Percentiles rank a stretch among this genome's conserved stretches.
Conservation (phyloP, 805 yeast genomes). For the Wickerhamiella dianesei region DNA sequence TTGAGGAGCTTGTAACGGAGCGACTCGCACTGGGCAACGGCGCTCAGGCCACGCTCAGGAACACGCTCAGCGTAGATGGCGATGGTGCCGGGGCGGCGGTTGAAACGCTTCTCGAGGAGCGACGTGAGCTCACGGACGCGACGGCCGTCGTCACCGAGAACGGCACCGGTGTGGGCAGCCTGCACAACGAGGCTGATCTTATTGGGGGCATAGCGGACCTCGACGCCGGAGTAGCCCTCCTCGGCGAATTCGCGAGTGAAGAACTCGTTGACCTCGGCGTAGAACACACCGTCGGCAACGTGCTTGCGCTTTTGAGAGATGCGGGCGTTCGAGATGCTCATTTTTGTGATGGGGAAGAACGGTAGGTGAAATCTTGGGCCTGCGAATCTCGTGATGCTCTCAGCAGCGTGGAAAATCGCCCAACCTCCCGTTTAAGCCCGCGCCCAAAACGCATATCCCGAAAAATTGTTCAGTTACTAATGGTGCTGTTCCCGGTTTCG, state of each 20-base stretch:
- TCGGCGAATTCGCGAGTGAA: conserved; percentile 99
- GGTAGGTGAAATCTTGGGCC: not conserved
- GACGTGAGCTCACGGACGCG: conserved; percentile 98
- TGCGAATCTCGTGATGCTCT: not conserved
- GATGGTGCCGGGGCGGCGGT: conserved; percentile 82
- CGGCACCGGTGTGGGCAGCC: conserved; percentile 98
- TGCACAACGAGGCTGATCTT: conserved; percentile 97
- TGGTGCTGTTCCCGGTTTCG: too few relatives aligned
- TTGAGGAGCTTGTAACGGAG: conserved; percentile 93
- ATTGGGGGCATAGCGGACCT: conserved; percentile 96
- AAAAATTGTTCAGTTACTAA: too few relatives aligned
- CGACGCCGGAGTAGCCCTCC: conserved; percentile 99
- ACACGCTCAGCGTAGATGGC: conserved; percentile 97
- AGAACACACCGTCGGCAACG: conserved; percentile 99
- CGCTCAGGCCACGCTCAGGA: conserved; percentile 98
- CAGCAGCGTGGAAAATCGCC: not conserved
- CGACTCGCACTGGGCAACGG: conserved; percentile 99
- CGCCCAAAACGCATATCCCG: not conserved
- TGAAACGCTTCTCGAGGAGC: conserved; percentile 97
- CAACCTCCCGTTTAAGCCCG: not conserved
- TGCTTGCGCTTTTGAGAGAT: conserved; percentile 98
- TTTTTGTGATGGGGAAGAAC: not conserved
- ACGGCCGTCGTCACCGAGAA: conserved; percentile 99
- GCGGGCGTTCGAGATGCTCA: conserved; percentile 20
- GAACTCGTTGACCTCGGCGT: conserved; percentile 99